Evolutionary conservation across 192 early-diverging fungal species (phyloP).

Genomic region (Ramicandelaber brevisporus): DNA sequence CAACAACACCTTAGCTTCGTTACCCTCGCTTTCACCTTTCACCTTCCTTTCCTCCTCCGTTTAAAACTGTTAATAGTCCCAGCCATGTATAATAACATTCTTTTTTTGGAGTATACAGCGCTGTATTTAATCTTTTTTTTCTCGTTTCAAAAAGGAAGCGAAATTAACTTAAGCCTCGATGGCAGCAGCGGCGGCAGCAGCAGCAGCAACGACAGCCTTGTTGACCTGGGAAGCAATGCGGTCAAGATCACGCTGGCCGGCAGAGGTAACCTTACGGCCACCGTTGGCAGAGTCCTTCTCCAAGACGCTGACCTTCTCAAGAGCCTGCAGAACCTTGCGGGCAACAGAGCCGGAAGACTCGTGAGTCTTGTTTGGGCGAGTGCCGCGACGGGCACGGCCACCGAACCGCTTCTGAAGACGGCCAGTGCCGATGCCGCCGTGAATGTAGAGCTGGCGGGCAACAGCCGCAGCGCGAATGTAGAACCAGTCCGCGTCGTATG

Average conservation of each 20-base stretch:
- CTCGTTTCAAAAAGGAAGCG: too few relatives aligned
- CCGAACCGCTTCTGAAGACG: conserved; percentile 84
- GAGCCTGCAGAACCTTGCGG: conserved; percentile 89
- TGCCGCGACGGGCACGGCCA: conserved; percentile 76
- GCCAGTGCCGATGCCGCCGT: conserved; percentile 71
- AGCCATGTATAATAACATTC: too few relatives aligned
- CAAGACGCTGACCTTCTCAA: conserved; percentile 96
- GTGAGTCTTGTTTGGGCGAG: conserved; percentile 74
- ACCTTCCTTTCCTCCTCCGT: too few relatives aligned
- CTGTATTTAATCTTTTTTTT: too few relatives aligned
- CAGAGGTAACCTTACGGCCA: conserved; percentile 84
- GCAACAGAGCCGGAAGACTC: conserved; percentile 72
- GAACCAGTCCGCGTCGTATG: conserved; percentile 98
- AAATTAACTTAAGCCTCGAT: too few relatives aligned
- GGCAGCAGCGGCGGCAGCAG: too few relatives aligned
- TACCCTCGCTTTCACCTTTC: too few relatives aligned
- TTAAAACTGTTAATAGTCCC: too few relatives aligned
- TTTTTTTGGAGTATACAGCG: too few relatives aligned
- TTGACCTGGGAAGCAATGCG: conserved; percentile 61
- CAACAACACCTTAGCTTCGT: too few relatives aligned
- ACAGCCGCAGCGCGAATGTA: conserved; percentile 87
- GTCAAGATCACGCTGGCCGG: conserved; percentile 97
- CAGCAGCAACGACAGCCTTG: too few relatives aligned
- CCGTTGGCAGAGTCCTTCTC: conserved; percentile 74
- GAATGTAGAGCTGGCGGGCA: conserved; percentile 97